Conservation (phyloP, 1,139 yeast genomes). For the Geotrichum candidum region DNA sequence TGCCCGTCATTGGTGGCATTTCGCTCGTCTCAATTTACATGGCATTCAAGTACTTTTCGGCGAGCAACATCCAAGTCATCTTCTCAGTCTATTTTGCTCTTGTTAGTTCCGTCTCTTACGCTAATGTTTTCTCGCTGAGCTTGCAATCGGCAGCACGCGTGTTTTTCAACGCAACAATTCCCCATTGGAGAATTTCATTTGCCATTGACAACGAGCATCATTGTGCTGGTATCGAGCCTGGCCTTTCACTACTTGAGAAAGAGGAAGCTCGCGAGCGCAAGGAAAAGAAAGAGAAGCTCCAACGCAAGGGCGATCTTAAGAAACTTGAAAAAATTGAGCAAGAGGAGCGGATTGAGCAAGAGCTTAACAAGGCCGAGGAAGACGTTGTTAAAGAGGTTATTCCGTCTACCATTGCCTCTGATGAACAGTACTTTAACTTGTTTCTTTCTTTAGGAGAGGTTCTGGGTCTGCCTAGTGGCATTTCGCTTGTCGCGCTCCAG, state of each 20-base stretch:
- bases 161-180: slow-evolving; percentile 23
- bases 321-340: slow-evolving; percentile 1
- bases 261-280: slow-evolving; percentile 4
- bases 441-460: slow-evolving; percentile 27
- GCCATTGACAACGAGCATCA: slow-evolving; percentile 33
- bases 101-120: slow-evolving; percentile 31
- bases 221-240: slow-evolving; percentile 29
- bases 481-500: slow-evolving; percentile 20
- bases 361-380: slow-evolving; percentile 23
- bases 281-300: slow-evolving; percentile 1
- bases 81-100: slow-evolving; percentile 36
- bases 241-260: slow-evolving; percentile 8
- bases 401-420: slow-evolving; percentile 13
- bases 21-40: slow-evolving; percentile 38
- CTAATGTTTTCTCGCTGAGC: slow-evolving; percentile 26
- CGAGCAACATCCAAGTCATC: slow-evolving; percentile 30
- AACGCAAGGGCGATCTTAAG: neutral
- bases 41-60: slow-evolving; percentile 34
- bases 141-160: slow-evolving; percentile 29
- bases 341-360: slow-evolving; percentile 19
- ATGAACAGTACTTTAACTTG: slow-evolving; percentile 10
- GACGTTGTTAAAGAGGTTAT: neutral
- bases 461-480: slow-evolving; percentile 29
- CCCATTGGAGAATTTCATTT: slow-evolving; percentile 33
- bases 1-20: slow-evolving; percentile 42